Evolutionary conservation across 257 asterid genomes (phyloP).

Genomic region (Prunella vulgaris): DNA sequence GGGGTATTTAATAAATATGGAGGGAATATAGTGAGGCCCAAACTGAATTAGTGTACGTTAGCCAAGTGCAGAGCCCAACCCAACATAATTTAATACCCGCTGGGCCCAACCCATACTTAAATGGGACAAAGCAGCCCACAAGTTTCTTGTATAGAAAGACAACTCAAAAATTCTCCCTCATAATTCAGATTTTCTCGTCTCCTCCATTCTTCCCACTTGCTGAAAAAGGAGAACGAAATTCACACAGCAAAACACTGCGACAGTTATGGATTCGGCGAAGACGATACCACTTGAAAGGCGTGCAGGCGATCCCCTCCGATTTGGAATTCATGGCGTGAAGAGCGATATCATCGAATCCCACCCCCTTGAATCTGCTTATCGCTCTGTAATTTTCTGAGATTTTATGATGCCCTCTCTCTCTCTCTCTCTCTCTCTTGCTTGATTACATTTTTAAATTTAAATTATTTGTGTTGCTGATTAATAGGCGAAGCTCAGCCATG

Average conservation of each 20-base stretch:
- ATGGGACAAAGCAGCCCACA: conserved; percentile 16
- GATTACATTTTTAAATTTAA: neutral
- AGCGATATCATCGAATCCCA: conserved; percentile 79
- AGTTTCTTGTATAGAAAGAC: conserved; percentile 36
- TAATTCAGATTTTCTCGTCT: neutral
- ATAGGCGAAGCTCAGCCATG: conserved; percentile 52
- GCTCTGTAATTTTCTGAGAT: conserved; percentile 34
- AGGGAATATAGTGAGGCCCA: too few species aligned
- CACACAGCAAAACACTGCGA: neutral
- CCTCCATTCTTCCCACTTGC: conserved; percentile 7
- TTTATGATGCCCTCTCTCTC: neutral
- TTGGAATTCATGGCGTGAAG: conserved; percentile 84
- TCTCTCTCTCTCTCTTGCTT: neutral
- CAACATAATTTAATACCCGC: neutral
- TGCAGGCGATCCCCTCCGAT: conserved; percentile 45
- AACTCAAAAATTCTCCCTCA: neutral
- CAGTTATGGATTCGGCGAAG: conserved; percentile 47
- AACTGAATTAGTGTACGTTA: too few species aligned
- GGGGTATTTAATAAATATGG: too few species aligned
- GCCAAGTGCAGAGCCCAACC: neutral
- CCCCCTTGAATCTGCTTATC: conserved; percentile 69
- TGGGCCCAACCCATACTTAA: neutral
- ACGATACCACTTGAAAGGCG: conserved; percentile 40
- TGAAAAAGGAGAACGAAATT: conserved; percentile 1
- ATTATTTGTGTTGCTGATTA: conserved; percentile 13